Evolutionary conservation across 345 rosid species (phyloP).

Genomic region (Lumnitzera racemosa): DNA sequence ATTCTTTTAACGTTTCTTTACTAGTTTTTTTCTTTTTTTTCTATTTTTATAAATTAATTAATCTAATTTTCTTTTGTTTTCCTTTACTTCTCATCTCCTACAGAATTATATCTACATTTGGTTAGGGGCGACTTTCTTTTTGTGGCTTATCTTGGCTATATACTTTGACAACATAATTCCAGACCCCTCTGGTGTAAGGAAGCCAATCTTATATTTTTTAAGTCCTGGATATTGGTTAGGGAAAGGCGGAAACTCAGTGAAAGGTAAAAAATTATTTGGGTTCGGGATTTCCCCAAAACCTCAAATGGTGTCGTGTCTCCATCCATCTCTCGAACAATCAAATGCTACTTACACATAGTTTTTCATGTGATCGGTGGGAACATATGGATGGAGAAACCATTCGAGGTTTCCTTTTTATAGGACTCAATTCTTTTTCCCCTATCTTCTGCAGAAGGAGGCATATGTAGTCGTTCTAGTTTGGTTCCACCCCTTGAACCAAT

Average conservation of each 20-base stretch:
- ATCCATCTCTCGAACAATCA: too few species aligned
- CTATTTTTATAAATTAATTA: too few species aligned
- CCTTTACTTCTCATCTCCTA: constrained; percentile 15
- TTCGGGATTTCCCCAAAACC: too few species aligned
- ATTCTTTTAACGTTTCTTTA: too few species aligned
- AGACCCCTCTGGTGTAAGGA: constrained; percentile 75
- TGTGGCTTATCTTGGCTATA: constrained; percentile 71
- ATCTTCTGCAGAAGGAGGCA: constrained; percentile 56
- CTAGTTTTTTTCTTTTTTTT: too few species aligned
- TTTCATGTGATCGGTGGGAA: too few species aligned
- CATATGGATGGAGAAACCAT: too few species aligned
- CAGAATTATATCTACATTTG: constrained; percentile 77
- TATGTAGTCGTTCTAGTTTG: constrained; percentile 68
- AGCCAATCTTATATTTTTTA: constrained; percentile 62
- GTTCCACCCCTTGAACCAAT: constrained; percentile 43
- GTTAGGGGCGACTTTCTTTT: constrained; percentile 47
- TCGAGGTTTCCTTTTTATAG: constrained; percentile 1
- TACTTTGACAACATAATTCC: constrained; percentile 83
- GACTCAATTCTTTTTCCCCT: constrained; percentile 4
- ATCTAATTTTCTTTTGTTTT: too few species aligned
- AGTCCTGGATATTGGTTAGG: constrained; percentile 82
- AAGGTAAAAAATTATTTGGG: constrained; percentile 33
- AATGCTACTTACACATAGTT: too few species aligned
- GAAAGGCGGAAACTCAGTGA: constrained; percentile 62
- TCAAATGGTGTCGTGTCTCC: too few species aligned